These are phyloP conservation scores for Cryphonectria japonica DNA, from an alignment of 2,329 filamentous ascomycete species.

Conservation along the genomic window DNA sequence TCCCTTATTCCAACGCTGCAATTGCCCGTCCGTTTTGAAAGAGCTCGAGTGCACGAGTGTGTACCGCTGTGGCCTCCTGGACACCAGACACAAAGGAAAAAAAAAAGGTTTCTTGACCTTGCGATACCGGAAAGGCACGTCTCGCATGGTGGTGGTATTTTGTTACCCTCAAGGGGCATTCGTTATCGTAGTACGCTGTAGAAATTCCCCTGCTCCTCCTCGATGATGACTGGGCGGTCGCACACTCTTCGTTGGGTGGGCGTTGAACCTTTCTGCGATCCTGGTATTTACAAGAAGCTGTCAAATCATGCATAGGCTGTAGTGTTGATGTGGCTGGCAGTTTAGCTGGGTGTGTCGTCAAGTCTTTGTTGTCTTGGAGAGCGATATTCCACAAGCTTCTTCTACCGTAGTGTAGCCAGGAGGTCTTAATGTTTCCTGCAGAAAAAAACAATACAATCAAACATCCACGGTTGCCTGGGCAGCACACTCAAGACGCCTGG, in stretches of 20 bases:
- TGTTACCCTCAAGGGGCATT: neutral
- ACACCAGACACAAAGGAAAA: neutral
- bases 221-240: neutral
- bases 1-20: neutral
- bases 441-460: neutral
- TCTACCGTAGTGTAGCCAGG: neutral
- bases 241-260: neutral
- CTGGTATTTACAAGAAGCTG: conserved; percentile 12
- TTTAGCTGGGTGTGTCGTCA: neutral
- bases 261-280: neutral
- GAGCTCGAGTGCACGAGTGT: neutral
- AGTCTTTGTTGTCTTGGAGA: neutral
- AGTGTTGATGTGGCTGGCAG: neutral
- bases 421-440: neutral
- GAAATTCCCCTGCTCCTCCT: neutral
- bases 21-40: neutral
- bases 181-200: neutral
- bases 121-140: neutral
- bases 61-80: neutral
- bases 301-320: neutral
- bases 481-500: neutral
- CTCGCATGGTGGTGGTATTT: conserved; percentile 4
- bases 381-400: neutral
- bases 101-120: neutral
- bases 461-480: neutral